These are phyloP conservation scores for Perkinsus olseni DNA, from an alignment of 169 alveolate species.

Conservation along the genomic window DNA sequence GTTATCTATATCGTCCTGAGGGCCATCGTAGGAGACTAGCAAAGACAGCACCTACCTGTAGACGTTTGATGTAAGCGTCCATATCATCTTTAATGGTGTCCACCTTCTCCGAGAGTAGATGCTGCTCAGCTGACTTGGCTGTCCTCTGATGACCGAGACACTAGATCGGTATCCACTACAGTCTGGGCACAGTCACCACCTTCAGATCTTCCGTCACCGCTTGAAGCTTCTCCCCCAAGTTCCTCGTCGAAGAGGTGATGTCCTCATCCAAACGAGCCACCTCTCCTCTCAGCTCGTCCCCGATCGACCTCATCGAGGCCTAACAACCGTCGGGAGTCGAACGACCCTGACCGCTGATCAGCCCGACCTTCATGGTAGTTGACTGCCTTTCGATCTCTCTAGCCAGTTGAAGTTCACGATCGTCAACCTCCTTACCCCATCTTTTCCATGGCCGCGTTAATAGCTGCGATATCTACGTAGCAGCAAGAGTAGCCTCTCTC, in stretches of 20 bases:
- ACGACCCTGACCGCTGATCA: too few relatives aligned
- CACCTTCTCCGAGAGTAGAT: background rate
- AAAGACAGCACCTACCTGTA: background rate
- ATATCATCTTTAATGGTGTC: background rate
- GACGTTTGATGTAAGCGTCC: background rate
- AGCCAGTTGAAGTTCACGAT: background rate
- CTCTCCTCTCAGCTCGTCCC: background rate
- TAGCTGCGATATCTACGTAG: too few relatives aligned
- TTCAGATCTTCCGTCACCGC: background rate
- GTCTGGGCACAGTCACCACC: too few relatives aligned
- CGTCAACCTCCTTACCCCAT: background rate
- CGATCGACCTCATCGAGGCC: background rate
- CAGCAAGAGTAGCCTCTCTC: background rate
- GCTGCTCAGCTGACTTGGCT: too few relatives aligned
- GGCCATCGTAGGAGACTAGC: background rate
- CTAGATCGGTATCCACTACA: too few relatives aligned
- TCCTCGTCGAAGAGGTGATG: background rate
- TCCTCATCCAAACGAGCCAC: background rate
- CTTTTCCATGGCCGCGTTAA: background rate
- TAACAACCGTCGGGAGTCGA: background rate
- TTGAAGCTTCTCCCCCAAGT: background rate
- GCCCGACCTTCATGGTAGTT: background rate
- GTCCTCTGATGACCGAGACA: too few relatives aligned
- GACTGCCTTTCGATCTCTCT: background rate
- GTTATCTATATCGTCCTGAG: background rate